phyloP scores from a whole-genome alignment of 345 rosid species.

The Angophora floribunda region DNA sequence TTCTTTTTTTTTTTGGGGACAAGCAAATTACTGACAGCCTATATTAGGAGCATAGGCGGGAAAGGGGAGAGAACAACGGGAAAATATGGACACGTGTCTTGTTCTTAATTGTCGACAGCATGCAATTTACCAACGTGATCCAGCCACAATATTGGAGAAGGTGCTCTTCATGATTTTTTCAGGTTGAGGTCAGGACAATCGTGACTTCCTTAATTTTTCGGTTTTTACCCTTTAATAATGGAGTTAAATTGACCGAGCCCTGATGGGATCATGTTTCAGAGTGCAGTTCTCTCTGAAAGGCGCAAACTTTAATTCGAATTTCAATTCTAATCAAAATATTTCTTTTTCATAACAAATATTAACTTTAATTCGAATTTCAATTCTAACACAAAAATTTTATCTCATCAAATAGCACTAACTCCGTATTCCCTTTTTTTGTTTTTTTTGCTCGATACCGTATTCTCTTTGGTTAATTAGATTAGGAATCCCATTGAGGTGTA shows the following conservation, averaged over 20 bases:
- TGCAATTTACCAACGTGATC: not conserved
- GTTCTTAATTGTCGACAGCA: not conserved
- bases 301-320: not conserved
- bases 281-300: not conserved
- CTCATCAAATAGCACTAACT: not conserved
- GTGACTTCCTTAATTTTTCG: not conserved
- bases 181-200: not conserved
- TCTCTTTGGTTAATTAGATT: not conserved
- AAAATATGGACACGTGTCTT: not conserved
- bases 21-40: not conserved
- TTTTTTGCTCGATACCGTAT: too few relatives aligned
- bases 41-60: not conserved
- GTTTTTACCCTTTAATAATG: not conserved
- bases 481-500: not conserved
- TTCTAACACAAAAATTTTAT: not conserved
- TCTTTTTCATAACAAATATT: too few relatives aligned
- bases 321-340: too few relatives aligned
- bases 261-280: not conserved
- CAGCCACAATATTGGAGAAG: not conserved
- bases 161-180: not conserved
- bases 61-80: not conserved
- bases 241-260: not conserved
- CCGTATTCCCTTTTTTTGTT: too few relatives aligned
- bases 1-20: not conserved
- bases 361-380: accelerated